These are phyloP conservation scores for Daphne laureola DNA, from an alignment of 441 rosid genomes.

Conservation along the genomic window DNA sequence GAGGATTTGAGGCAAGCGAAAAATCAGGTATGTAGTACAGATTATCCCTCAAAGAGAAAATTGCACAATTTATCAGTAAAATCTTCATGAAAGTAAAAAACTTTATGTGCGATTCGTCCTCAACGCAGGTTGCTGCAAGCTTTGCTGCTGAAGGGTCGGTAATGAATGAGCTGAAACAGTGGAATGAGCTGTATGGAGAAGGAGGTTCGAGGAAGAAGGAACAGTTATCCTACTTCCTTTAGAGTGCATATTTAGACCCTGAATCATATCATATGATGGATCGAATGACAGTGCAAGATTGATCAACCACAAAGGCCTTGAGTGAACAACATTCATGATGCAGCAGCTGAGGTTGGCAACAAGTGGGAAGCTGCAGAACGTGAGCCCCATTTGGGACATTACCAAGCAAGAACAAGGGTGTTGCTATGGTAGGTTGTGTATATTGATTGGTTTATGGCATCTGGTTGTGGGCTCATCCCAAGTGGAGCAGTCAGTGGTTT, in stretches of 20 bases:
- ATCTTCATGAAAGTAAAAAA: no score
- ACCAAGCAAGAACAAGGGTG: no score
- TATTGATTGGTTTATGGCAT: no score
- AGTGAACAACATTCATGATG: not conserved
- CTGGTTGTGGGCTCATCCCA: no score
- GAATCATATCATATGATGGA: not conserved
- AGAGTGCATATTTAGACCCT: slow-evolving; percentile 15
- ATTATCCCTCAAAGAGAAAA: no score
- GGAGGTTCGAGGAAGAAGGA: slow-evolving; percentile 96
- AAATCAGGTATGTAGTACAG: slow-evolving; percentile 49
- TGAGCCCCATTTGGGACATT: no score
- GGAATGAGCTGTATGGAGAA: slow-evolving; percentile 92
- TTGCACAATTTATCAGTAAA: no score
- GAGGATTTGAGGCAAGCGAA: slow-evolving; percentile 92
- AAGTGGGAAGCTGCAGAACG: slow-evolving; percentile 6
- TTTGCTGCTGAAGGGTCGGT: slow-evolving; percentile 78
- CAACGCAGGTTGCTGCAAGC: slow-evolving; percentile 80
- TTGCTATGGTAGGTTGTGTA: no score
- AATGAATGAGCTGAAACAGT: slow-evolving; percentile 84
- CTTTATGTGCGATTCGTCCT: not conserved
- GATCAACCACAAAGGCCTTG: slow-evolving; percentile 7
- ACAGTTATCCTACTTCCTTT: slow-evolving; percentile 88
- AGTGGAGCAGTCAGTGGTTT: no score
- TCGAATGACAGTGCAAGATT: not conserved
- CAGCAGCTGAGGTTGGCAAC: not conserved